These are phyloP conservation scores for Solanum pennellii DNA, from an alignment of 257 asterid genomes.

Conservation along the genomic window DNA sequence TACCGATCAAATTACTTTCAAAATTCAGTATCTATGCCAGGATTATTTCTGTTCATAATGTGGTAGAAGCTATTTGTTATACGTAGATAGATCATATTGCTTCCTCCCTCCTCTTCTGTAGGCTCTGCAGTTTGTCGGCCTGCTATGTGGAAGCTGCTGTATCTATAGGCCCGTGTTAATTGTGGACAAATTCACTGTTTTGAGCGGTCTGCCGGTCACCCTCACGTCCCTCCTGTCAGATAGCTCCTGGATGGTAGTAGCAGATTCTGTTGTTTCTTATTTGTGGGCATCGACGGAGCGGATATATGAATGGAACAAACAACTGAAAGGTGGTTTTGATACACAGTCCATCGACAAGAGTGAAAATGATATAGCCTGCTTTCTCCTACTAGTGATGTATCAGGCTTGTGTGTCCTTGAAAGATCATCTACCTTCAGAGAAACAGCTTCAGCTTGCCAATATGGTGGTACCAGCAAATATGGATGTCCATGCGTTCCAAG, in stretches of 20 bases:
- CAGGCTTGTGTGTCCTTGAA: conserved; percentile 45
- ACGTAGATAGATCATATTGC: not conserved
- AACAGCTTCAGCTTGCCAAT: conserved; percentile 67
- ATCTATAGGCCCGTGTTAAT: conserved; percentile 64
- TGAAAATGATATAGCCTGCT: conserved; percentile 35
- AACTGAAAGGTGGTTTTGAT: conserved; percentile 2
- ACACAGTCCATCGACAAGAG: conserved; percentile 32
- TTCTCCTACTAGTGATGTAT: conserved; percentile 51
- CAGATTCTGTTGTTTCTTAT: conserved; percentile 46
- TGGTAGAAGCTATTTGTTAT: not conserved
- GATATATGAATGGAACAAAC: conserved; percentile 39
- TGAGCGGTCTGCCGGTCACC: conserved; percentile 69
- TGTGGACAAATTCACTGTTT: conserved; percentile 38
- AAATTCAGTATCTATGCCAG: not conserved
- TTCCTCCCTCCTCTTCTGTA: conserved; percentile 13
- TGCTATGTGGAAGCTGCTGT: conserved; percentile 68
- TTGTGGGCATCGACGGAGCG: conserved; percentile 48
- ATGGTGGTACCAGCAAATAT: conserved; percentile 19
- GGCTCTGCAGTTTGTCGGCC: conserved; percentile 75
- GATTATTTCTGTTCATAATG: not conserved
- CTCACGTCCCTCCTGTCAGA: conserved; percentile 48
- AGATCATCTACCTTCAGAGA: conserved; percentile 45
- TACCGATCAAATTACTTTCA: not conserved
- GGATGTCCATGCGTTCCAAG: not conserved
- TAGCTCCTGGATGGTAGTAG: conserved; percentile 35